Evolutionary conservation across 2,329 filamentous ascomycete genomes (phyloP), one percentile per base, ranked within the genome.

Genomic region (Ophiostoma montium): DNA sequence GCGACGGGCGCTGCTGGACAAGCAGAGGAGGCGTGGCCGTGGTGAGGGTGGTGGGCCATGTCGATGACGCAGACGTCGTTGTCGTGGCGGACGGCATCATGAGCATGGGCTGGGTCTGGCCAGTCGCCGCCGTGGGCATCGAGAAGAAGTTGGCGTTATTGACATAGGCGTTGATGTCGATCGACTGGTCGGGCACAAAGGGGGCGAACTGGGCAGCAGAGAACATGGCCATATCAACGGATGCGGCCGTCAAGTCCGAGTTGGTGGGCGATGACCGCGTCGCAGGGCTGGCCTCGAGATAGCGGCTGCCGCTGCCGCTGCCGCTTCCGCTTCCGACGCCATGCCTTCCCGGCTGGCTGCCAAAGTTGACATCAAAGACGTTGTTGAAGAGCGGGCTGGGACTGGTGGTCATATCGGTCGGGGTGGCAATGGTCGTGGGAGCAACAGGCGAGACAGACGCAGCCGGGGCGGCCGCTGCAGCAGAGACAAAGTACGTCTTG

Each of bases 401-500:
- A 57, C 60, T 67, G 47, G 65, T 61, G 12, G 74, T 70, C 41
- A 74, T 38, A 64, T 33, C 16, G 10, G 30, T 33, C 27, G 30
- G 27, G 27, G 47, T 56, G 35, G 65, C 47, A 44, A 47, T 13
- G 16, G 50, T 19, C 10, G 39, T 30, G 11, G 31, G 13, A 5
- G 48, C 15, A 3, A 39, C 42, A 1, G 46, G 13, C 2, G 52
- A 16, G 9, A 47, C 49, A 23, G 49, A 32, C 0, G 47, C 32
- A 6, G 45, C 12, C 4, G 5, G 5, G 18, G 18, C 19, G 45
- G 23, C 23, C 2, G 23, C 39, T 16, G 15, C 21, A 27, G 31
- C 45, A 5, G 45, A 38, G 2, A 78, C 70, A 46, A 70, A 64
- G 59, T 80, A 80, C 60, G 78, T 80, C 63, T 78, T 80, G 66